These are phyloP conservation scores for Cladosporium phlei DNA, from an alignment of 2,329 filamentous ascomycete genomes.

Conservation along the genomic window DNA sequence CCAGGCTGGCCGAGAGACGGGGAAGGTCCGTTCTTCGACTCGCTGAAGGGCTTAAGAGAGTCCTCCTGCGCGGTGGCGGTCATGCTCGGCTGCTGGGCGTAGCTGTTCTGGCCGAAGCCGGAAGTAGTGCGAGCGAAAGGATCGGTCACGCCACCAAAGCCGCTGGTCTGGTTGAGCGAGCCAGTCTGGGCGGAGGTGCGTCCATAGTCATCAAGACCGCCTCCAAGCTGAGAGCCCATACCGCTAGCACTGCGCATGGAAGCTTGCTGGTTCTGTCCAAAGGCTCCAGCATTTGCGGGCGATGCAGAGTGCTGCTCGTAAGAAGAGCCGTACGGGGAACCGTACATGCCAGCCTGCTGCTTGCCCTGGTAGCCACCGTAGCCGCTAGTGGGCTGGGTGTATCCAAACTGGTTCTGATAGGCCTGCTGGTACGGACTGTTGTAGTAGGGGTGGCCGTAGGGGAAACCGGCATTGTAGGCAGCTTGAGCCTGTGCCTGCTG, in stretches of 20 bases:
- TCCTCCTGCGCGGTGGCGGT: conserved; percentile 42
- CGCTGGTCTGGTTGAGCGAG: conserved; percentile 50
- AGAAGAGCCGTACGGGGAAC: conserved; percentile 53
- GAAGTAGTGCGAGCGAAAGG: conserved; percentile 56
- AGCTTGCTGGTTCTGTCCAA: conserved; percentile 37
- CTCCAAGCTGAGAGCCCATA: conserved; percentile 31
- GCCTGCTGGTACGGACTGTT: conserved; percentile 57
- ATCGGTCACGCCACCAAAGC: conserved; percentile 52
- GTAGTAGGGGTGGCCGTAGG: conserved; percentile 58
- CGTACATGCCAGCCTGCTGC: conserved; percentile 55
- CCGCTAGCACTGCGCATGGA: conserved; percentile 45
- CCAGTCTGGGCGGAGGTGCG: conserved; percentile 50
- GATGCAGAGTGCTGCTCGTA: conserved; percentile 62
- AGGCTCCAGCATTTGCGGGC: conserved; percentile 55
- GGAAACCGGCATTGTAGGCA: conserved; percentile 48
- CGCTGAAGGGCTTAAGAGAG: conserved; percentile 53
- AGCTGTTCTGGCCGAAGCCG: conserved; percentile 50
- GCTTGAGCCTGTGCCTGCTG: conserved; percentile 44
- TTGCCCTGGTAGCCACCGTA: conserved; percentile 37
- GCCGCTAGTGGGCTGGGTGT: conserved; percentile 32
- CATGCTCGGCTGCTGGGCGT: conserved; percentile 41
- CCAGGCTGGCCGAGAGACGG: conserved; percentile 57
- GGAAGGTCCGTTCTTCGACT: conserved; percentile 51
- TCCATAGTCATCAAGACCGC: conserved; percentile 56
- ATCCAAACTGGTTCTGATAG: conserved; percentile 60